Conservation (phyloP, 768 basidiomycete genomes). For the Dioszegia hungarica region DNA sequence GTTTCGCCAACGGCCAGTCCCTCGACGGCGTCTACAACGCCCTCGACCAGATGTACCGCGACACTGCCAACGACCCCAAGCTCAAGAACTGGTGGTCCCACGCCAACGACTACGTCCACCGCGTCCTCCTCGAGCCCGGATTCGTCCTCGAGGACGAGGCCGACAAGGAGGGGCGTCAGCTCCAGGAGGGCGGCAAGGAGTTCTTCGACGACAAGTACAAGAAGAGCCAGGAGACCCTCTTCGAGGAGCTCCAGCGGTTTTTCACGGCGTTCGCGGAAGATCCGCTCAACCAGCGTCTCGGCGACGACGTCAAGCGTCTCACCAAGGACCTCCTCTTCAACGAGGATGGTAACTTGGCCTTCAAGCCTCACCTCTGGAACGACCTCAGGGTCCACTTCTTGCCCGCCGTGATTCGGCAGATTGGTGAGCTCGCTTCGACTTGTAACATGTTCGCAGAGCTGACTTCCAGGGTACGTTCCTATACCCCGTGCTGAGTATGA, state of each 20-base stretch:
- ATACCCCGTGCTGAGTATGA: constrained; percentile 94
- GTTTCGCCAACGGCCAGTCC: constrained; percentile 73
- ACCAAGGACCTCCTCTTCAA: constrained; percentile 70
- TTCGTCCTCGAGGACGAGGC: constrained; percentile 78
- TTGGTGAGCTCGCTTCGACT: no score
- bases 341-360: constrained; percentile 71
- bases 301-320: constrained; percentile 68
- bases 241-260: constrained; percentile 68
- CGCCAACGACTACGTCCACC: constrained; percentile 63
- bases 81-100: constrained; percentile 68
- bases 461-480: constrained; percentile 62
- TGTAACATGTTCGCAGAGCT: no score
- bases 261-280: constrained; percentile 81
- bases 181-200: constrained; percentile 65
- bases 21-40: constrained; percentile 68
- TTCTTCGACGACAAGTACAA: constrained; percentile 76
- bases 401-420: constrained; percentile 69
- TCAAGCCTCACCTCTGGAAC: constrained; percentile 80
- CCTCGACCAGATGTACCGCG: constrained; percentile 65
- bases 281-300: constrained; percentile 68
- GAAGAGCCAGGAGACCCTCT: constrained; percentile 72
- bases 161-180: constrained; percentile 59
- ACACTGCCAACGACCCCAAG: constrained; percentile 68
- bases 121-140: constrained; percentile 72
- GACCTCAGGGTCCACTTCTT: constrained; percentile 80